Evolutionary conservation across 306 rosid species (phyloP), one percentile per base, ranked within the genome.

Genomic region (Macrotyloma uniflorum): DNA sequence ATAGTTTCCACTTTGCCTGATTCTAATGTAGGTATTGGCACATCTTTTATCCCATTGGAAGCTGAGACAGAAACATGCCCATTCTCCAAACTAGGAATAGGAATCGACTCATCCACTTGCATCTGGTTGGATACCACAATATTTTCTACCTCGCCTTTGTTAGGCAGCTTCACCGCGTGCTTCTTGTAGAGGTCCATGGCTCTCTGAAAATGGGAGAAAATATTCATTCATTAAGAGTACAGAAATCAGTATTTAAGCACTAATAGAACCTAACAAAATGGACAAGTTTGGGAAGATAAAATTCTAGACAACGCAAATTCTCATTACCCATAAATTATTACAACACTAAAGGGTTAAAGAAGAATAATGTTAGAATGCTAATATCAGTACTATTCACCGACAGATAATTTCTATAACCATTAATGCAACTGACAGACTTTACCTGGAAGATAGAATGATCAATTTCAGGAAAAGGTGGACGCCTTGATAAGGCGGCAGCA

Each of bases 131-230:
- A 79, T 55, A 85, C 82, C 9, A 79, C 83, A 71, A 80, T 65
- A 42, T 77, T 42, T 78, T 88, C 91, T 70, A 83, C 43, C 71
- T 85, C 84, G 57, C 79, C 88, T 74, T 69, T 81, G 13, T 79
- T 80, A 67, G 83, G 84, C 14, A 86, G 69, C 70, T 90, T 88
- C 86, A 83, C 79, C 65, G 78, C 83, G 81, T 93, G 96, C 88
- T 86, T 93, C 86, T 90, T 87, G 90, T 96, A 96, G 70, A 91
- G 85, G 79, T 87, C 86, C 72, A 93, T 83, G 35, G 97, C 97
- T 67, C 88, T 89, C 99, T 96, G 93, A 87, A 83, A 68, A 33
- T 38, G 62, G 83, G 38, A 63, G 73, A 80, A 70, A 66, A 68
- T 33, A 55, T 70, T 57, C 82, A 68, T 45, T 57, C 77, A 46